A percentile compares a stretch with the other conserved stretches of the same genome.
Evolutionary conservation across 495 filamentous ascomycete genomes (phyloP).

Genomic region (Aspergillus cavernicola): DNA sequence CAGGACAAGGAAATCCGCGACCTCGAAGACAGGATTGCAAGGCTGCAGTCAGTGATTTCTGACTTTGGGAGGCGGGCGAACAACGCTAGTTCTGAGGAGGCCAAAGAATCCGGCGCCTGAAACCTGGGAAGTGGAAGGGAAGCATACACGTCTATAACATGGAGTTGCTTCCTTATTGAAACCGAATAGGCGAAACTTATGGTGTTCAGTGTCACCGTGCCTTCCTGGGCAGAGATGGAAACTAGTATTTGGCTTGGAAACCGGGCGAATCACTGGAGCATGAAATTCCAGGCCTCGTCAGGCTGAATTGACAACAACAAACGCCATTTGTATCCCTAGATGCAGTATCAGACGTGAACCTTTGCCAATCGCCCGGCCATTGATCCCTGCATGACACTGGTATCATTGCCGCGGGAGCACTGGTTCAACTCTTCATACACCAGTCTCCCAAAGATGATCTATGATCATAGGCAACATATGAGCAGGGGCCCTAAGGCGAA

Average conservation of each 20-base stretch:
- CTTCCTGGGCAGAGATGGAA: neutral
- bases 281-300: neutral
- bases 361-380: neutral
- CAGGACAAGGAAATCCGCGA: conserved; percentile 76
- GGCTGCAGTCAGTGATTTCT: conserved; percentile 52
- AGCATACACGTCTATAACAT: neutral
- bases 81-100: conserved; percentile 13
- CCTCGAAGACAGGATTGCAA: conserved; percentile 62
- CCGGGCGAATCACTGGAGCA: neutral
- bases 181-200: neutral
- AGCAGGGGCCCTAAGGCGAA: neutral
- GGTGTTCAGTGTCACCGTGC: neutral
- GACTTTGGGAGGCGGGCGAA: conserved; percentile 41
- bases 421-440: neutral
- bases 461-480: neutral
- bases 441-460: neutral
- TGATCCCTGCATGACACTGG: neutral
- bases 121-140: too few species aligned
- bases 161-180: neutral
- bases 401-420: neutral
- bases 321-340: neutral
- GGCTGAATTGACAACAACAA: neutral
- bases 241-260: too few species aligned
- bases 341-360: neutral
- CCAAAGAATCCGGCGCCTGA: conserved; percentile 5